Evolutionary conservation across 2,329 filamentous ascomycete genomes (phyloP).

Genomic region (Penicillium sp.): DNA sequence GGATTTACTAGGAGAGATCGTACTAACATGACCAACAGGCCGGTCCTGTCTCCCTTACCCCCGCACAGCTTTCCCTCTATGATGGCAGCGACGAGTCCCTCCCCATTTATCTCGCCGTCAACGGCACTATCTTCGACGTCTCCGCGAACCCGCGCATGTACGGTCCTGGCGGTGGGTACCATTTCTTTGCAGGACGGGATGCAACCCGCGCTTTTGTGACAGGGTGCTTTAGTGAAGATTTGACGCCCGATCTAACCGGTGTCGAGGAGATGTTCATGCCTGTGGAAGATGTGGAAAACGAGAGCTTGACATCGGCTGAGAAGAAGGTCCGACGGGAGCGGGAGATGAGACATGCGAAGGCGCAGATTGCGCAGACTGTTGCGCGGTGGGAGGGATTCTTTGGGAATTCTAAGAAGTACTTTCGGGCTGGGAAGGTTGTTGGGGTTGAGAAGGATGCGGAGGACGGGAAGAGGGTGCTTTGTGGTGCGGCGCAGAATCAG

Average conservation of each 20-base stretch:
- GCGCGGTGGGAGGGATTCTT: constrained; percentile 86
- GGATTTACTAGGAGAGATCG: neutral
- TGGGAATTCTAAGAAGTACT: constrained; percentile 74
- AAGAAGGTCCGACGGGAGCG: constrained; percentile 56
- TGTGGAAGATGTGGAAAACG: constrained; percentile 62
- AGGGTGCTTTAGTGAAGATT: constrained; percentile 85
- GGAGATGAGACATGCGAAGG: constrained; percentile 65
- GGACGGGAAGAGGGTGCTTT: constrained; percentile 63
- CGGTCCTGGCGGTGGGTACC: constrained; percentile 82
- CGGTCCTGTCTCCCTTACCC: constrained; percentile 69
- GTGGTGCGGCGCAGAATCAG: constrained; percentile 66
- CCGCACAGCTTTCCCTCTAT: constrained; percentile 69
- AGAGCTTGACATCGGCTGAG: constrained; percentile 36
- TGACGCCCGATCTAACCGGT: constrained; percentile 79
- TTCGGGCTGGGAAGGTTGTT: constrained; percentile 72
- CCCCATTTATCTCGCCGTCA: constrained; percentile 86
- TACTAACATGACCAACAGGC: constrained; percentile 32
- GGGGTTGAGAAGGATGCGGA: constrained; percentile 35
- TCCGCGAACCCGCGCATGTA: constrained; percentile 59
- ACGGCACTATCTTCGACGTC: constrained; percentile 66
- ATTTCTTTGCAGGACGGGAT: constrained; percentile 82
- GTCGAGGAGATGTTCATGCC: constrained; percentile 80
- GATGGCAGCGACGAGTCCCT: constrained; percentile 72
- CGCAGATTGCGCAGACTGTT: constrained; percentile 66
- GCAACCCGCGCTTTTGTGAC: constrained; percentile 88